A percentile compares a stretch with the other conserved stretches of the same genome.
These are phyloP conservation scores for Poterioochromonas sp. DNA, from an alignment of 352 stramenopile species.

Conservation along the genomic window DNA sequence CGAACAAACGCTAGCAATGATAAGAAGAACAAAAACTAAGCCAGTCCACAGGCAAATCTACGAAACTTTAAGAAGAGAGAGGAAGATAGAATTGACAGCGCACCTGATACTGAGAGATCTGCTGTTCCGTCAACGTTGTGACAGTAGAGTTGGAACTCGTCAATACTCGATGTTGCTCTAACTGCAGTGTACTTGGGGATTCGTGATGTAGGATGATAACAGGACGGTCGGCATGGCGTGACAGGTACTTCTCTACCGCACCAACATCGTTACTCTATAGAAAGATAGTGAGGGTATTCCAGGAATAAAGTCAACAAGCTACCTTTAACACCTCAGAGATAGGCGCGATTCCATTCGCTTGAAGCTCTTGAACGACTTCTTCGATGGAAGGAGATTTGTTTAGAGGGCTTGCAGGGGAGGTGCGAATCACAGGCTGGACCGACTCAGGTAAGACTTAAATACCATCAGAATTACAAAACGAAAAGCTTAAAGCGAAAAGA, in stretches of 20 bases:
- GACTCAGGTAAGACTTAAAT: not conserved
- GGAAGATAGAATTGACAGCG: constrained; percentile 27
- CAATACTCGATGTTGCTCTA: not conserved
- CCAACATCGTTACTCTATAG: not conserved
- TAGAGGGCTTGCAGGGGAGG: too few relatives aligned
- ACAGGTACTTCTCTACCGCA: not conserved
- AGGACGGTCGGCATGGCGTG: not conserved
- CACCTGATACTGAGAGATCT: constrained; percentile 35
- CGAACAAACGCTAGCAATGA: constrained; percentile 52
- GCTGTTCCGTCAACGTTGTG: not conserved
- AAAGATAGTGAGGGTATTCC: not conserved
- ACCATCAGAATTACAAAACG: constrained; percentile 14
- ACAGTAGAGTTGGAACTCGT: not conserved
- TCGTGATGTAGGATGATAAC: constrained; percentile 25
- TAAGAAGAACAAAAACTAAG: constrained; percentile 52
- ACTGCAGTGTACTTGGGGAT: not conserved
- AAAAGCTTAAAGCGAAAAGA: not conserved
- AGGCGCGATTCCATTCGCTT: not conserved
- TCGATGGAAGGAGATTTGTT: constrained; percentile 4
- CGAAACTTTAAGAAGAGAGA: too few relatives aligned
- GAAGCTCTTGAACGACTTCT: constrained; percentile 14
- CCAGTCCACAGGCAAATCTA: constrained; percentile 69
- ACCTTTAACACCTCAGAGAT: constrained; percentile 16
- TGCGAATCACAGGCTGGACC: not conserved
- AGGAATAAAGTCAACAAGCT: not conserved